Conservation (phyloP, 306 rosid species). For the Acacia acuminata region DNA sequence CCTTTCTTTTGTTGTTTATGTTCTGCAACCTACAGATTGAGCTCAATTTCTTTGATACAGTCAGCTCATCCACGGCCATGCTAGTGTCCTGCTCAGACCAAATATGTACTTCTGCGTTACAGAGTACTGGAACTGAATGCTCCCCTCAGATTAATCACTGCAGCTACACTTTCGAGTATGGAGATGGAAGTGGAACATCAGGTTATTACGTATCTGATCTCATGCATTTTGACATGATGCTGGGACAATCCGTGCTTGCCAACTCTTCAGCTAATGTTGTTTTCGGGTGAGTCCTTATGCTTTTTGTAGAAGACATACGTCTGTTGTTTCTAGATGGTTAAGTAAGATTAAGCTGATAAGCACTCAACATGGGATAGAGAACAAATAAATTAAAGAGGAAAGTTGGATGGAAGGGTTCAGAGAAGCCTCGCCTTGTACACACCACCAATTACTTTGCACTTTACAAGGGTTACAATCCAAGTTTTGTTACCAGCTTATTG, state of each 20-base stretch:
- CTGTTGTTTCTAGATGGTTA: not conserved
- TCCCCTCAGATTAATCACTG: conserved; percentile 77
- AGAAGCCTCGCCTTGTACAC: not conserved
- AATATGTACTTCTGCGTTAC: conserved; percentile 63
- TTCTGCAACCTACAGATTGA: conserved; percentile 63
- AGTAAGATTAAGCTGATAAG: not conserved
- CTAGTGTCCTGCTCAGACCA: conserved; percentile 75
- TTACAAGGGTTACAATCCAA: not conserved
- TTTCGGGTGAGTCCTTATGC: conserved; percentile 75
- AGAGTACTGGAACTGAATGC: conserved; percentile 63
- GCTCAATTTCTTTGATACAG: conserved; percentile 77
- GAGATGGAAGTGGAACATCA: conserved; percentile 88
- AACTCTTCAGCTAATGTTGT: conserved; percentile 73
- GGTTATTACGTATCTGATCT: conserved; percentile 78
- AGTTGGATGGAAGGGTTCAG: conserved; percentile 24
- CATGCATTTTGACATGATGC: conserved; percentile 71
- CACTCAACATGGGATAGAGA: conserved; percentile 4
- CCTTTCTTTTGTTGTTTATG: conserved; percentile 14
- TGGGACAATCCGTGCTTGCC: conserved; percentile 60
- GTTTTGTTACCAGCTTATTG: not conserved
- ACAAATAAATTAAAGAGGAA: conserved; percentile 17
- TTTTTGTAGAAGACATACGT: conserved; percentile 5
- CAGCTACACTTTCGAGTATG: conserved; percentile 75
- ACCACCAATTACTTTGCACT: not conserved
- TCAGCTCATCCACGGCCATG: conserved; percentile 63